Percentiles rank a stretch among this genome's conserved stretches.
Evolutionary conservation across 2,329 filamentous ascomycete species (phyloP).

Genomic region (Phoma herbarum): DNA sequence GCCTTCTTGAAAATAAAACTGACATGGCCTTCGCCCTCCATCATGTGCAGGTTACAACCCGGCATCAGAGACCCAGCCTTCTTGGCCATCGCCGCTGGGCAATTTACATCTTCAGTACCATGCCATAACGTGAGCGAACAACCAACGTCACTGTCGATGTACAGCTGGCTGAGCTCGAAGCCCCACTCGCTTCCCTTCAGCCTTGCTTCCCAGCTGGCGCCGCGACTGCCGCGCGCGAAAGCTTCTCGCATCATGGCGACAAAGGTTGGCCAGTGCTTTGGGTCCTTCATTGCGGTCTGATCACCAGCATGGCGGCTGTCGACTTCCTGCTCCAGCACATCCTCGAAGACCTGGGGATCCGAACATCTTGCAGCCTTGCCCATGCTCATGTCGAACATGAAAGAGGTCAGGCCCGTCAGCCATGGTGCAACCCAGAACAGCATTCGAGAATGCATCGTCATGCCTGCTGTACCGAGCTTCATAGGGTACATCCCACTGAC

Average conservation of each 20-base stretch:
- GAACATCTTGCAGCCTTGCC: conserved; percentile 37
- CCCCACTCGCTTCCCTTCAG: conserved; percentile 43
- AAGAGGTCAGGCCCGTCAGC: conserved; percentile 31
- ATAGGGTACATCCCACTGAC: conserved; percentile 40
- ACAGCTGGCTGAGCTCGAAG: conserved; percentile 43
- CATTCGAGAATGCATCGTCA: conserved; percentile 35
- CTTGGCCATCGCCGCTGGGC: conserved; percentile 34
- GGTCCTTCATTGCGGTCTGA: conserved; percentile 31
- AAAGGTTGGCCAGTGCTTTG: conserved; percentile 32
- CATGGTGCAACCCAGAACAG: conserved; percentile 40
- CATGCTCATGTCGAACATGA: conserved; percentile 36
- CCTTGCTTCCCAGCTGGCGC: conserved; percentile 41
- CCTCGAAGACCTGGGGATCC: conserved; percentile 39
- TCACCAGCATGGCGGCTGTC: conserved; percentile 31
- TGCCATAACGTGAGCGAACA: conserved; percentile 45
- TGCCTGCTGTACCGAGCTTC: conserved; percentile 37
- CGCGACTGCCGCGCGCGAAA: conserved; percentile 38
- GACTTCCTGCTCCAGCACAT: conserved; percentile 35
- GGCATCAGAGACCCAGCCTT: conserved; percentile 38
- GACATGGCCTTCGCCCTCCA: conserved; percentile 40
- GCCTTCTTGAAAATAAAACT: conserved; percentile 34
- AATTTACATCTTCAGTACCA: conserved; percentile 42
- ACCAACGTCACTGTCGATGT: conserved; percentile 27
- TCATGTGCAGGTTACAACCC: conserved; percentile 30
- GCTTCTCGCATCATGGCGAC: conserved; percentile 40